Evolutionary conservation across 2,329 filamentous ascomycete species (phyloP), one percentile per base, ranked within the genome.

Genomic region (Beauveria asiatica): DNA sequence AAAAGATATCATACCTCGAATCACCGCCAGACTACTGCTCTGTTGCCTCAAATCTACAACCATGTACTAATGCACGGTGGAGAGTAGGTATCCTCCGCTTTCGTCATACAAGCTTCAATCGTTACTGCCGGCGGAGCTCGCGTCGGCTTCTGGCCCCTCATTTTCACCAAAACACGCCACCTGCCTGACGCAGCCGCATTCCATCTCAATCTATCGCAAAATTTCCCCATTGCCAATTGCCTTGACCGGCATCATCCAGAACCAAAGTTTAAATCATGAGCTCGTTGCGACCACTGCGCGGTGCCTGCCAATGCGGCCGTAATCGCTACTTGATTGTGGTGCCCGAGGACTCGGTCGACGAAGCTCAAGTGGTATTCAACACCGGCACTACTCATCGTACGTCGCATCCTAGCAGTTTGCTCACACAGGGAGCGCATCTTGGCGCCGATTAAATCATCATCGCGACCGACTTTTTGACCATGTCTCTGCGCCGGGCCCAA

Each of bases 271-370:
- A 33, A 3, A 52, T 3, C 59, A 83, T 83, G 80, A 78, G 70
- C 68, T 70, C 73, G 55, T 69, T 74, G 61, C 76, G 82, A 62
- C 80, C 80, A 44, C 80, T 96, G 61, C 84, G 82, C 64, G 92
- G 92, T 67, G 83, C 86, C 64, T 96, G 92, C 76, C 86, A 88
- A 57, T 97, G 92, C 73, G 91, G 92, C 61, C 85, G 92, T 63
- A 96, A 94, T 69, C 82, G 86, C 69, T 96, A 96, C 75, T 80
- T 85, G 61, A 84, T 96, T 65, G 75, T 83, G 50, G 80, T 93
- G 25, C 91, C 91, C 1, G 72, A 78, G 21, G 74, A 79, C 66
- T 76, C 81, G 45, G 73, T 76, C 44, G 23, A 53, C 39, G 74
- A 80, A 55, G 84, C 86, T 17, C 81, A 85, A 65, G 84, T 95